Evolutionary conservation across 257 asterid genomes (phyloP).

Genomic region (Gardenia jasminoides): DNA sequence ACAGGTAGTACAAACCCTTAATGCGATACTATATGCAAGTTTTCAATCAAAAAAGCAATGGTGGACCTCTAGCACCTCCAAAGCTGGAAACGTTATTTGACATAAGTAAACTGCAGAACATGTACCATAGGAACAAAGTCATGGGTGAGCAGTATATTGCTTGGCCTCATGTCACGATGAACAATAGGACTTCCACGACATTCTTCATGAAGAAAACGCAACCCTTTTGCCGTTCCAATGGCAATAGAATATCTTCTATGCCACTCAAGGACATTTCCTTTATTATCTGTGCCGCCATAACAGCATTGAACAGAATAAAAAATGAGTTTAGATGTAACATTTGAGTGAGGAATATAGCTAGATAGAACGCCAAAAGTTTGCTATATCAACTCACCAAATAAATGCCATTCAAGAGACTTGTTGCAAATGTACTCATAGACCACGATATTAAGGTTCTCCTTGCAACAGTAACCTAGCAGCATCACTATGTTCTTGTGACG

Average conservation of each 20-base stretch:
- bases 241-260: conserved; percentile 69
- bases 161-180: conserved; percentile 77
- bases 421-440: conserved; percentile 80
- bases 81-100: neutral
- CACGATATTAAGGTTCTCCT: conserved; percentile 68
- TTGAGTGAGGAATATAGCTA: neutral
- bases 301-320: conserved; percentile 3
- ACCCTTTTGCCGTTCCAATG: conserved; percentile 72
- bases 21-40: neutral
- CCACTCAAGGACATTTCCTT: conserved; percentile 58
- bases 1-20: neutral
- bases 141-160: conserved; percentile 71
- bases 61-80: neutral
- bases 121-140: conserved; percentile 78
- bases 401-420: conserved; percentile 78
- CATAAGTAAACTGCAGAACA: neutral
- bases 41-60: neutral
- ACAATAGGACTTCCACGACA: conserved; percentile 87
- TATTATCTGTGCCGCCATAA: conserved; percentile 40
- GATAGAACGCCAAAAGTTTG: neutral
- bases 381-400: conserved; percentile 51
- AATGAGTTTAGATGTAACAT: neutral
- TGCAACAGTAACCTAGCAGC: conserved; percentile 85
- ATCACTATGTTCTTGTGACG: conserved; percentile 82
- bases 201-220: conserved; percentile 79